These are phyloP conservation scores for Solanum okadae DNA, from an alignment of 257 asterid genomes.

Conservation along the genomic window DNA sequence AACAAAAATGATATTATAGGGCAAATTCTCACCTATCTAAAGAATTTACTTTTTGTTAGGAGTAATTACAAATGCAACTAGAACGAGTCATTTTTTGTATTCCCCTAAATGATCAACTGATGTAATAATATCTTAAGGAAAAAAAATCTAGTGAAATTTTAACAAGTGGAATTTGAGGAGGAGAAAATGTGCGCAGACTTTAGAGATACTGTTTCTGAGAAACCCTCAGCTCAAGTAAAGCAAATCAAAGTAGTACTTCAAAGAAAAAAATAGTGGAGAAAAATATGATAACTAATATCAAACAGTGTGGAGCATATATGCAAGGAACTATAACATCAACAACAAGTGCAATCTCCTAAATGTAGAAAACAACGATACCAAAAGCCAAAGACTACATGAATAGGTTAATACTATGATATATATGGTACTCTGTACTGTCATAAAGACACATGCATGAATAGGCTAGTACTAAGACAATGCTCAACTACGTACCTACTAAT, in stretches of 20 bases:
- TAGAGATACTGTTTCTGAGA: too few relatives aligned
- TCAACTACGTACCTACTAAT: not conserved
- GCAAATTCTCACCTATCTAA: not conserved
- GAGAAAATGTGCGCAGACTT: not conserved
- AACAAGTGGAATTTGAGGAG: not conserved
- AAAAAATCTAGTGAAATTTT: too few relatives aligned
- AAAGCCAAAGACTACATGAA: not conserved
- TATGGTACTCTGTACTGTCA: not conserved
- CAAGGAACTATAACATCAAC: not conserved
- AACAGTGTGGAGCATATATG: too few relatives aligned
- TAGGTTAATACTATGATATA: not conserved
- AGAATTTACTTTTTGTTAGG: not conserved
- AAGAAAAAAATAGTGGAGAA: not conserved
- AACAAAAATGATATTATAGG: not conserved
- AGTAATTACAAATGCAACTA: not conserved
- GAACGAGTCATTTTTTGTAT: not conserved
- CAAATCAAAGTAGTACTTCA: not conserved
- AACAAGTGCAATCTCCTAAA: not conserved
- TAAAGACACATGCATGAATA: not conserved
- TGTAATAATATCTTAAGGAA: not conserved
- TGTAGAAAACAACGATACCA: not conserved
- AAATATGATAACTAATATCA: not conserved
- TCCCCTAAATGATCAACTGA: too few relatives aligned
- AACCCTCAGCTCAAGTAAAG: not conserved
- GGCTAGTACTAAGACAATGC: not conserved